These are phyloP conservation scores for Catenaria anguillulae DNA, from an alignment of 371 early-diverging fungal genomes.

Conservation along the genomic window DNA sequence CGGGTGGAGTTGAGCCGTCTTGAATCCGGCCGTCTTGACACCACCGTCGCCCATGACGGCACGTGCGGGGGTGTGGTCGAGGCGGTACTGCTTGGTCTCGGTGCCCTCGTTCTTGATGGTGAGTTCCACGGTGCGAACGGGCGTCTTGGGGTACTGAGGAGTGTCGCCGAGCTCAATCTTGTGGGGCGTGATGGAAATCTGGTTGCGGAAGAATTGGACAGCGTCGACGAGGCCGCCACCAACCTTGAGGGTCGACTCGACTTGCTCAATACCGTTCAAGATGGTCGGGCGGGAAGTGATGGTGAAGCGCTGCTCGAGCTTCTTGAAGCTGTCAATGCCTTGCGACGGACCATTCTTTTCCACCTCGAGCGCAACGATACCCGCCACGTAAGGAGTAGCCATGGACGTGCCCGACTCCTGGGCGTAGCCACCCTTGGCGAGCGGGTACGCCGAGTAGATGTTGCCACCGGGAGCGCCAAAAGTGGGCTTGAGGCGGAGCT, in stretches of 20 bases:
- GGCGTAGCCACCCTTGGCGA: background rate
- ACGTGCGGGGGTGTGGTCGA: background rate
- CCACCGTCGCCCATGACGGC: background rate
- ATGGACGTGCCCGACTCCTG: conserved; percentile 23
- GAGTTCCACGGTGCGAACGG: background rate
- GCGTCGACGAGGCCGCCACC: conserved; percentile 37
- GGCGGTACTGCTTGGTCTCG: background rate
- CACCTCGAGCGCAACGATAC: background rate
- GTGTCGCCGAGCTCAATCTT: background rate
- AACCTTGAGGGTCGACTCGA: conserved; percentile 22
- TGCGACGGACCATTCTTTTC: background rate
- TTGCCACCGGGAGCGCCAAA: conserved; percentile 6
- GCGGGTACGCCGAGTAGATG: conserved; percentile 8
- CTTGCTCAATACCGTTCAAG: conserved; percentile 16
- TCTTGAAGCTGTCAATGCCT: background rate
- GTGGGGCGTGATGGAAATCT: background rate
- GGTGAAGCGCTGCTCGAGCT: background rate
- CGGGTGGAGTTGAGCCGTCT: background rate
- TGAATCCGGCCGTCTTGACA: background rate
- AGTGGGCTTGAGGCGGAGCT: background rate
- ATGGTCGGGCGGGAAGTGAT: conserved; percentile 21
- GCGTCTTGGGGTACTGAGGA: background rate
- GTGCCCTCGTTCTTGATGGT: background rate
- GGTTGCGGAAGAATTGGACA: background rate
- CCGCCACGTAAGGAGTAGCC: conserved; percentile 24